Conservation (phyloP, 768 basidiomycete species). For the Phlegmacium glaucopus region DNA sequence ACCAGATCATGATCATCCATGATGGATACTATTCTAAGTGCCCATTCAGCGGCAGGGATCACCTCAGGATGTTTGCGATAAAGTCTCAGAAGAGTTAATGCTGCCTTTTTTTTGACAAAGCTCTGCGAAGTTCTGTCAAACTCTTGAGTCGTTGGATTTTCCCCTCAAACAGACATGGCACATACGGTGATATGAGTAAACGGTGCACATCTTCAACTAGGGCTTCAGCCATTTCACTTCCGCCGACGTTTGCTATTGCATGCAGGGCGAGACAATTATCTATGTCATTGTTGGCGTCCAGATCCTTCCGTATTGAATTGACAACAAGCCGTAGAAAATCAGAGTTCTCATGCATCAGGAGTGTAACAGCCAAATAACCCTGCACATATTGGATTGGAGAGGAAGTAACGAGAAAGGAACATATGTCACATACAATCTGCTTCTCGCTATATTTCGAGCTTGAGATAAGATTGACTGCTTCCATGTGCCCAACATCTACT, state of each 20-base stretch:
- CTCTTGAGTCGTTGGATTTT: conserved; percentile 4
- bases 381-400: conserved; percentile 28
- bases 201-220: conserved; percentile 92
- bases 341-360: conserved; percentile 98
- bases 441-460: conserved; percentile 97
- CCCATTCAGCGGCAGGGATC: conserved; percentile 94
- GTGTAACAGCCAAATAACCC: conserved; percentile 97
- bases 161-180: conserved; percentile 3
- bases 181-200: conserved; percentile 89
- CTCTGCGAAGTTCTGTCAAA: conserved; percentile 77
- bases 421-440: conserved; percentile 74
- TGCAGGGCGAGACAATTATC: conserved; percentile 96
- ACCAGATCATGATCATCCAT: conserved; percentile 94
- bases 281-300: conserved; percentile 92
- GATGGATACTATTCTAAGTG: conserved; percentile 86
- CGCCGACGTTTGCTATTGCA: conserved; percentile 97
- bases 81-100: conserved; percentile 84
- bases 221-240: conserved; percentile 98
- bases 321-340: conserved; percentile 95
- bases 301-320: conserved; percentile 96
- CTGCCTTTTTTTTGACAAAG: conserved; percentile 99
- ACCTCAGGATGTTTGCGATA: conserved; percentile 97
- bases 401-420: not conserved
- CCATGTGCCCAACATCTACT: conserved; percentile 99
- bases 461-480: conserved; percentile 96